phyloP scores from a whole-genome alignment of 139 green algal species.

The Haematococcus lacustris region DNA sequence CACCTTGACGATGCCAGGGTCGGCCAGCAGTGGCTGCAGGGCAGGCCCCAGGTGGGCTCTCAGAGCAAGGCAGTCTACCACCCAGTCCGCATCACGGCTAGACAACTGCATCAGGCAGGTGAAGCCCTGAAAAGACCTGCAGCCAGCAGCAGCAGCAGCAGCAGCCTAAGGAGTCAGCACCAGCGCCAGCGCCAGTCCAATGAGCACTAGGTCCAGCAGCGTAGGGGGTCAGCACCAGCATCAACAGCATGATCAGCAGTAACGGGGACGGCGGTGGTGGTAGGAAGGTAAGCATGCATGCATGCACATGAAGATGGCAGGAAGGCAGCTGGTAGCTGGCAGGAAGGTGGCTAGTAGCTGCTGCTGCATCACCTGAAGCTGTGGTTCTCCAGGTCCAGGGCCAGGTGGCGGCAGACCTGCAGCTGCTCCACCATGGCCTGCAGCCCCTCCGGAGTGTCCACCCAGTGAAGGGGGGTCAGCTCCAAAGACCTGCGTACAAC shows the following conservation, averaged over 20 bases:
- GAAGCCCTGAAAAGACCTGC: conserved; percentile 70
- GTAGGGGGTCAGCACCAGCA: too few species aligned
- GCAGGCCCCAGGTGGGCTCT: conserved; percentile 41
- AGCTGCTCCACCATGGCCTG: conserved; percentile 39
- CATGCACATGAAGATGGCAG: not conserved
- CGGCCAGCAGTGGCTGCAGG: conserved; percentile 59
- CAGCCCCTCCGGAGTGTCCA: conserved; percentile 48
- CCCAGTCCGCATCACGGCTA: conserved; percentile 68
- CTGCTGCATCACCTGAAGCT: conserved; percentile 17
- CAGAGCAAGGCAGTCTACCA: conserved; percentile 80
- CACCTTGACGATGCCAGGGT: conserved; percentile 66
- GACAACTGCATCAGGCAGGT: conserved; percentile 91
- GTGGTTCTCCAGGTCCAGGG: conserved; percentile 88
- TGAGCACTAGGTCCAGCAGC: not conserved
- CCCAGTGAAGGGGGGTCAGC: conserved; percentile 36
- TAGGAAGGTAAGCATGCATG: not conserved
- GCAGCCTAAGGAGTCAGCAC: not conserved
- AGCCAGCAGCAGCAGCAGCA: too few species aligned
- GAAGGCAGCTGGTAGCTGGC: not conserved
- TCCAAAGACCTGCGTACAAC: conserved; percentile 20
- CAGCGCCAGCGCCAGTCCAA: not conserved
- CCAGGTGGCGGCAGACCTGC: conserved; percentile 43
- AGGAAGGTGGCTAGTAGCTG: not conserved
- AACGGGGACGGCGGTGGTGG: not conserved
- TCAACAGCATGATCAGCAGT: not conserved